Conservation (phyloP, 805 yeast species). For the Yarrowia sp. region DNA sequence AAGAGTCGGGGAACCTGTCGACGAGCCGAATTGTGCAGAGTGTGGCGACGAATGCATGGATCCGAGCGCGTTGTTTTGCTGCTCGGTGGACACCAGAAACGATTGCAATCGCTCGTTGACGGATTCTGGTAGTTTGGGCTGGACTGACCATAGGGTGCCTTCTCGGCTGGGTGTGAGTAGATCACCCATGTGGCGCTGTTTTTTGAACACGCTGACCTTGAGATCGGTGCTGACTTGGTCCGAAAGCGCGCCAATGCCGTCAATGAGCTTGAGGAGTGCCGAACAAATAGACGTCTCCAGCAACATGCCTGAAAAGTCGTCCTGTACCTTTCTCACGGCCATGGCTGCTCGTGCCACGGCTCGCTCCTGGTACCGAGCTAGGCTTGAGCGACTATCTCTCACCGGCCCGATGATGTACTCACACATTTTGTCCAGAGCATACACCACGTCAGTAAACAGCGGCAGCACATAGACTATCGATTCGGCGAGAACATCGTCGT, state of each 20-base stretch:
- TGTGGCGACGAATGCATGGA: conserved; percentile 30
- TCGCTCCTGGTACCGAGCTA: conserved; percentile 37
- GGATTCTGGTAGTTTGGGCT: conserved; percentile 30
- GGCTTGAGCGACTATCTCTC: conserved; percentile 31
- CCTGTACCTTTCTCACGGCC: conserved; percentile 56
- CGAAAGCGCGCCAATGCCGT: conserved; percentile 47
- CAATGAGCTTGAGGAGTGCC: conserved; percentile 54
- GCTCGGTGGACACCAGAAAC: conserved; percentile 28
- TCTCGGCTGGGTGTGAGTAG: conserved; percentile 39
- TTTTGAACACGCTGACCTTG: conserved; percentile 51
- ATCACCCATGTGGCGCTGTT: conserved; percentile 48
- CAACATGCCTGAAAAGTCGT: conserved; percentile 65
- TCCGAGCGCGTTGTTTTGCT: not conserved
- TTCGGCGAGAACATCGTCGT: conserved; percentile 42
- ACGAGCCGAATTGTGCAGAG: conserved; percentile 32
- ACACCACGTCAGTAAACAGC: conserved; percentile 49
- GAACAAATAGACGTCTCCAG: conserved; percentile 62
- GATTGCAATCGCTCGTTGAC: conserved; percentile 32
- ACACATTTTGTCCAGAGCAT: conserved; percentile 47
- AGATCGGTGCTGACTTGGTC: conserved; percentile 53
- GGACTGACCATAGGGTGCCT: conserved; percentile 32
- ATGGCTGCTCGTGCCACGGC: conserved; percentile 52
- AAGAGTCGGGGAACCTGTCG: conserved; percentile 34
- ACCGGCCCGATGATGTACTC: conserved; percentile 40
- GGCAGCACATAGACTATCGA: conserved; percentile 56